Evolutionary conservation across 2,329 filamentous ascomycete genomes (phyloP), one percentile per base, ranked within the genome.

Genomic region (Didymella arachidicola): DNA sequence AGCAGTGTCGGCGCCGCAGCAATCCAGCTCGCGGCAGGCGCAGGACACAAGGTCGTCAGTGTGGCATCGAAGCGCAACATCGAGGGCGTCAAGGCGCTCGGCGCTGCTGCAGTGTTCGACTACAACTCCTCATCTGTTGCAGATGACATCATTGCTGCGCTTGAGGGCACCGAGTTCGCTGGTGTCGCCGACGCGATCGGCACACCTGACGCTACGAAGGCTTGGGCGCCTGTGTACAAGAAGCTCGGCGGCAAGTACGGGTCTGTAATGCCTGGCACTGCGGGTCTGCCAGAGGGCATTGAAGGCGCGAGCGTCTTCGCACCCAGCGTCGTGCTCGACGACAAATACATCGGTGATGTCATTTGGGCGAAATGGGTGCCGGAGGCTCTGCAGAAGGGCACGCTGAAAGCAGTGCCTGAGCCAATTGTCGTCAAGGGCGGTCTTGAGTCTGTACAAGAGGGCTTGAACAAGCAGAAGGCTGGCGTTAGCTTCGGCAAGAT

Each of bases 101-200:
- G 75, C 10, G 74, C 73, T 11, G 48, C 57, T 4, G 65, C 64
- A 4, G 74, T 65, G 1, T 71, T 77, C 29, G 72, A 76, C 54
- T 71, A 81, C 65, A 69, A 69, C 4, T 68, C 66, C 12, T 34
- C 68, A 2, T 65, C 50, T 19, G 68, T 72, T 0, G 71, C 73
- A 12, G 72, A 79, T 2, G 77, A 80, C 49, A 75, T 80, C 39
- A 65, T 80, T 22, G 60, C 62, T 10, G 78, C 78, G 22, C 69
- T 81, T 53, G 67, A 79, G 54, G 78, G 75, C 4, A 77, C 75
- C 2, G 75, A 79, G 12, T 81, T 79, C 48, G 68, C 66, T 7
- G 80, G 80, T 27, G 69, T 79, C n/a, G 80, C 76, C 58, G 80
- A 82, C 58, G 66, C 66, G 38, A 78, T 74, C 26, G 67, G 69